Conservation (phyloP, 1,284 basidiomycete species). For the Pseudozyma pruni region DNA sequence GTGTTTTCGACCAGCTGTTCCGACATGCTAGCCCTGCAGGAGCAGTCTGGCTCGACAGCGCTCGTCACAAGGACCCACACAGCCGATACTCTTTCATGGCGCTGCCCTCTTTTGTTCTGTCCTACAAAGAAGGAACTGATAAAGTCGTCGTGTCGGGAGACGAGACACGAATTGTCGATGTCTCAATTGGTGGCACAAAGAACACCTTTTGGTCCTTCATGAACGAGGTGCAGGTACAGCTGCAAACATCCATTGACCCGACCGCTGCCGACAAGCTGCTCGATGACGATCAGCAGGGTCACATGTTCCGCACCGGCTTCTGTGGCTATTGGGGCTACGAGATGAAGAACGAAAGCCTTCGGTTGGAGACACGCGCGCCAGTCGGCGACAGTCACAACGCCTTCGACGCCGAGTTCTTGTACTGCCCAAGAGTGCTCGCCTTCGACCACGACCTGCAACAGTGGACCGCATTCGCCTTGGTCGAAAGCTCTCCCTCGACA, state of each 20-base stretch:
- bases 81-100: constrained; percentile 62
- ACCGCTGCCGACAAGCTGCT: background rate
- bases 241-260: constrained; percentile 23
- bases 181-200: constrained; percentile 1
- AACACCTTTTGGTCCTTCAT: constrained; percentile 58
- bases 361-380: constrained; percentile 24
- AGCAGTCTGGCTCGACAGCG: constrained; percentile 71
- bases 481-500: background rate
- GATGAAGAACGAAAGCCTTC: constrained; percentile 71
- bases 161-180: background rate
- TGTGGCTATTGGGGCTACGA: constrained; percentile 73
- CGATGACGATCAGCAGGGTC: constrained; percentile 23
- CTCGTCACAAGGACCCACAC: constrained; percentile 51
- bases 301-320: constrained; percentile 70
- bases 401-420: constrained; percentile 68
- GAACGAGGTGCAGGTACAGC: constrained; percentile 46
- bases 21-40: constrained; percentile 62
- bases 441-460: constrained; percentile 64
- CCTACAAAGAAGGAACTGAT: constrained; percentile 41
- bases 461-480: constrained; percentile 69
- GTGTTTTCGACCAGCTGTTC: constrained; percentile 69
- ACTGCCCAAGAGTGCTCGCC: constrained; percentile 69
- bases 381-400: constrained; percentile 4
- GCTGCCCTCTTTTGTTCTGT: constrained; percentile 53
- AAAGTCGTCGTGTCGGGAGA: constrained; percentile 18